phyloP scores from a whole-genome alignment of 345 rosid species.

The Pistacia atlantica region DNA sequence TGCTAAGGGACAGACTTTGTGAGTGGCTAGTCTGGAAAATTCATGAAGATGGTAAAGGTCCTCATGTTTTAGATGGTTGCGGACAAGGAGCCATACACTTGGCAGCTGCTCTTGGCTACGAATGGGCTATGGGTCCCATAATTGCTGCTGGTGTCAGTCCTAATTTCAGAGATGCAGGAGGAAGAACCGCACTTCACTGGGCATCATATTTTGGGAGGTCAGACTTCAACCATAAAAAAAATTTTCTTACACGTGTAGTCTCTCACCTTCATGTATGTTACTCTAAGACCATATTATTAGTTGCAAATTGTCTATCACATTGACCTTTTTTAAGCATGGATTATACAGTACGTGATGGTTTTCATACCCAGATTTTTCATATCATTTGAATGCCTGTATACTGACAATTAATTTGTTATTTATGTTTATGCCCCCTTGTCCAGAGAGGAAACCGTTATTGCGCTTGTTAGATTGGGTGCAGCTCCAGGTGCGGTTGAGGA shows the following conservation, averaged over 20 bases:
- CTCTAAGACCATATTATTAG: neutral
- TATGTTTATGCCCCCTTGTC: slow-evolving; percentile 13
- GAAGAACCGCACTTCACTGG: slow-evolving; percentile 73
- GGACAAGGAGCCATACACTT: slow-evolving; percentile 70
- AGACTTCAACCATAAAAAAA: slow-evolving; percentile 12
- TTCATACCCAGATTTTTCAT: neutral
- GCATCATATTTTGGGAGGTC: slow-evolving; percentile 72
- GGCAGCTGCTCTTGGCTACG: slow-evolving; percentile 69
- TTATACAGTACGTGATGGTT: neutral
- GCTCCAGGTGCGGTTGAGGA: slow-evolving; percentile 63
- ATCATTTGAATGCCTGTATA: neutral
- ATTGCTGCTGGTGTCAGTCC: slow-evolving; percentile 53
- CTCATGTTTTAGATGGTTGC: slow-evolving; percentile 44
- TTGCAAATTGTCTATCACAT: neutral
- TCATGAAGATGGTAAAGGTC: slow-evolving; percentile 57
- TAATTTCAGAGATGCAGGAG: slow-evolving; percentile 59
- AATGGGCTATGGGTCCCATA: slow-evolving; percentile 56
- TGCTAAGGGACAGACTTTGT: slow-evolving; percentile 50
- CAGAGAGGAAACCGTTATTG: slow-evolving; percentile 65
- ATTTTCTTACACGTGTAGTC: slow-evolving; percentile 2
- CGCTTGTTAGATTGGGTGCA: slow-evolving; percentile 54
- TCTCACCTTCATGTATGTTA: neutral
- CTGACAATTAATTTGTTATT: slow-evolving; percentile 6
- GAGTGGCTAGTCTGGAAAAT: slow-evolving; percentile 54
- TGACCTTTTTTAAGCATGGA: neutral